Base-by-base conservation (phyloP, 2,329 filamentous ascomycete genomes). In the Apiospora hydei region DNA sequence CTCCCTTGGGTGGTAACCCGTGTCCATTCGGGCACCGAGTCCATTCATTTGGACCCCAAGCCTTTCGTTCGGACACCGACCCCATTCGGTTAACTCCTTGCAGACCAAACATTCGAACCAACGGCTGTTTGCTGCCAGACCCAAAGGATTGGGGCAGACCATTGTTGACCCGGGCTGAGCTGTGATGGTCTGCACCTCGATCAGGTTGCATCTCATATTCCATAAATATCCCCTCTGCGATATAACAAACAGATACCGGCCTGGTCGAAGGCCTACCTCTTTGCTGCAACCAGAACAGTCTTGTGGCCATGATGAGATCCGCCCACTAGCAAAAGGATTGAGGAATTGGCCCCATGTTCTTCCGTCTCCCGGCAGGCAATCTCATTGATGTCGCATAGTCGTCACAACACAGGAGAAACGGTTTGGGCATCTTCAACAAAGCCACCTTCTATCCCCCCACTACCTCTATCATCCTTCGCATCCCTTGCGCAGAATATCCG, bases 301-400 rank as follows among this genome's bases (percentile, higher is more conserved):
- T 41, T 21, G 57, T 38, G 57, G 41, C 7, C 46, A 47, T n/a
- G 53, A 61, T 30, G 38, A 38, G 14, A n/a, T 38, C 30, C 30
- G 8, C 30, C 30, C 38, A 18, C 57, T 41, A 34, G 21, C 34
- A 18, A 34, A 41, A 41, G 57, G 57, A 64, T 64, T 16, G 57
- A 41, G 57, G 34, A 38, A 30, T 11, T 41, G 57, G 57, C 57
- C 57, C 57, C 57, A 64, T 64, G 34, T 64, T 64, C 21, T 24
- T 41, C 57, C 21, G 57, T 64, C 4, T n/a, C 34, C 57, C 57
- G 34, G 57, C 57, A 64, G 57, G 57, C 34, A 64, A 64, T 64
- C 21, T 64, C 4, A 34, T 34, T 41, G 21, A 24, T 34, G 57
- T 64, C 21, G 18, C 53, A 41, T n/a, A 64, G 57, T n/a, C 57